Percentiles rank a stretch among this genome's conserved stretches.
Conservation (phyloP, 306 rosid species). For the Lathyrus sativus region DNA sequence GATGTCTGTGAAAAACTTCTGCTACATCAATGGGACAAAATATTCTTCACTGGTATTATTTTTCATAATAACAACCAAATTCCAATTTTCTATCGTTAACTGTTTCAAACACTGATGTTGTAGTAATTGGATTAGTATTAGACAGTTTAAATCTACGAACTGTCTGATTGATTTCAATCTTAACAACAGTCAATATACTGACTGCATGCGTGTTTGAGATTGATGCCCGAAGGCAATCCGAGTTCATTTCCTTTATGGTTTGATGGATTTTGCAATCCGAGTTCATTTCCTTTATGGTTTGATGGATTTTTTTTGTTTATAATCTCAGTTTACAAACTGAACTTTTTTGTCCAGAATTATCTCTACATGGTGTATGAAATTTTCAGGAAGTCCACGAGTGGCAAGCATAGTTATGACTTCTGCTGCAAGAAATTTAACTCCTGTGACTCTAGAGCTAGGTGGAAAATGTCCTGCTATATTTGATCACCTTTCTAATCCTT, state of each 20-base stretch:
- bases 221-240: not conserved
- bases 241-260: conserved; percentile 1
- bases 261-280: not conserved
- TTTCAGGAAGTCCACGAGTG: conserved; percentile 72
- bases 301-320: conserved; percentile 1
- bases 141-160: not conserved
- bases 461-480: conserved; percentile 94
- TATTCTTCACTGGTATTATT: conserved; percentile 89
- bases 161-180: not conserved
- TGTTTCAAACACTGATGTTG: not conserved
- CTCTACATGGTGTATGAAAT: conserved; percentile 6
- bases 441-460: conserved; percentile 88
- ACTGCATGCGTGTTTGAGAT: not conserved
- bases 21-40: conserved; percentile 79
- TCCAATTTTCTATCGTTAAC: not conserved
- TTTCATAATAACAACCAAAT: not conserved
- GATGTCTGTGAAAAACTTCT: conserved; percentile 55
- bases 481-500: conserved; percentile 60
- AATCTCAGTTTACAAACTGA: not conserved
- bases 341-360: conserved; percentile 2
- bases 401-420: conserved; percentile 72
- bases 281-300: conserved; percentile 1
- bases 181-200: not conserved
- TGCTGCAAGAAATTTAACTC: conserved; percentile 91
- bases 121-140: not conserved